Base-by-base conservation (phyloP, 2,329 filamentous ascomycete species). In the Fusarium nanum region DNA sequence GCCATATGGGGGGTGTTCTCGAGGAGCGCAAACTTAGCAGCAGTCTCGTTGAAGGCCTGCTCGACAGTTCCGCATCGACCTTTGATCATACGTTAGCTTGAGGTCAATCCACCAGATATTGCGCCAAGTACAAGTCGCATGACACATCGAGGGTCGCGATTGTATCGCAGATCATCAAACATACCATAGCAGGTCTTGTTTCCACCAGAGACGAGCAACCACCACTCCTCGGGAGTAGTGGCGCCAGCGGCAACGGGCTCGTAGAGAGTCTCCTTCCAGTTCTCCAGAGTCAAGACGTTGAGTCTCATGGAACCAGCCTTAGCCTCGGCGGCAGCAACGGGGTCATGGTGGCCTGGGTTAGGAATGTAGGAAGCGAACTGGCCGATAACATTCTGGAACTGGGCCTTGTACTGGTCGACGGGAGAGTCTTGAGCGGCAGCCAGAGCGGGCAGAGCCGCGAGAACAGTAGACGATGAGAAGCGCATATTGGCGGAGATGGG, bases 161-260 rank as follows among this genome's bases (percentile, higher is more conserved):
- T 41, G 25, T 40, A 50, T 48, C 48, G 22, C 46, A 46, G 22
- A 18, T 45, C 32, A 50, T 37, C 41, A 56, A 48, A 58, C 84
- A 61, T 82, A 89, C 87, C 86, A 77, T 86, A 91, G 83, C 92
- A 95, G 32, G 92, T 93, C 83, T 89, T 91, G 84, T 94, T 94
- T 73, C 91, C 85, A 59, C 92, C 92, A 12, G 89, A 92, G 72
- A 93, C 82, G 72, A 92, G 85, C 66, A 95, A 83, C 84, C 92
- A 90, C 91, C 91, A 94, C 81, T 93, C 90, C 80, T 91, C 90
- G 7, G 92, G 90, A 67, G 84, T 85, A 13, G 87, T 86, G 67
- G 87, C 85, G 28, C 81, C 87, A 11, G 87, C 80, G 65, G 88
- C 83, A 61, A 91, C 88, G 30, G 88, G 87, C 53, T 83, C 83